Conservation (phyloP, 2,329 filamentous ascomycete genomes). For the Gnomoniopsis sp. region DNA sequence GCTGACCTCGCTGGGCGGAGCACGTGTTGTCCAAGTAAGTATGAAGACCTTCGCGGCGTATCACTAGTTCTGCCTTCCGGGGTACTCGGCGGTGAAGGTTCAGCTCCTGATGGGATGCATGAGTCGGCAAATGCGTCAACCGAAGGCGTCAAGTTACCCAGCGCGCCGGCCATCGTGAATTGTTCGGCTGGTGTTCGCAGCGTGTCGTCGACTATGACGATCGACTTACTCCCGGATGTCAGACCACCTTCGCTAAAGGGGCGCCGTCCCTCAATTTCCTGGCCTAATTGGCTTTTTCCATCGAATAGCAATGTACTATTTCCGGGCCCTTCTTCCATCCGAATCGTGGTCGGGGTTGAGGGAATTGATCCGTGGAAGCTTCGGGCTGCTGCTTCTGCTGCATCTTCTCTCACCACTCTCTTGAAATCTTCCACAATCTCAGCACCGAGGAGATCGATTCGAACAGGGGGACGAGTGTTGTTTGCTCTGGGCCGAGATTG, state of each 20-base stretch:
- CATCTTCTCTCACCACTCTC: conserved; percentile 66
- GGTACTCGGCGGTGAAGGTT: conserved; percentile 60
- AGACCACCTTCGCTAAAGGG: conserved; percentile 56
- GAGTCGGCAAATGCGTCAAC: conserved; percentile 52
- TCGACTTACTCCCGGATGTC: conserved; percentile 82
- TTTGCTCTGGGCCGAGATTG: conserved; percentile 45
- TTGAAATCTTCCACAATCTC: conserved; percentile 76
- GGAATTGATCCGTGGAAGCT: conserved; percentile 24
- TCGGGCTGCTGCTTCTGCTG: conserved; percentile 38
- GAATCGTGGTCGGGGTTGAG: conserved; percentile 22
- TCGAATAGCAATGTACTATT: conserved; percentile 44
- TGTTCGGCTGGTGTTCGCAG: conserved; percentile 39
- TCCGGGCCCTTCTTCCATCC: conserved; percentile 30
- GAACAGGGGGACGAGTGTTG: conserved; percentile 50
- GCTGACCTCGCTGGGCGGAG: conserved; percentile 32
- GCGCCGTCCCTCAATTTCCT: conserved; percentile 31
- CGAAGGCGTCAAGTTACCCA: conserved; percentile 42
- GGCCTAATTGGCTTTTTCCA: conserved; percentile 31
- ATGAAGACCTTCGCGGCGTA: conserved; percentile 53
- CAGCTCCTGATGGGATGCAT: conserved; percentile 44
- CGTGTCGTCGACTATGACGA: conserved; percentile 79
- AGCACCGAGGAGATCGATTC: conserved; percentile 81
- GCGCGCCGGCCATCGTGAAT: conserved; percentile 49
- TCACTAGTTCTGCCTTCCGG: conserved; percentile 46
- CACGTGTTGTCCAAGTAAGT: conserved; percentile 47